Evolutionary conservation across 2,329 filamentous ascomycete genomes (phyloP).

Genomic region (Arachnomyces sp.): DNA sequence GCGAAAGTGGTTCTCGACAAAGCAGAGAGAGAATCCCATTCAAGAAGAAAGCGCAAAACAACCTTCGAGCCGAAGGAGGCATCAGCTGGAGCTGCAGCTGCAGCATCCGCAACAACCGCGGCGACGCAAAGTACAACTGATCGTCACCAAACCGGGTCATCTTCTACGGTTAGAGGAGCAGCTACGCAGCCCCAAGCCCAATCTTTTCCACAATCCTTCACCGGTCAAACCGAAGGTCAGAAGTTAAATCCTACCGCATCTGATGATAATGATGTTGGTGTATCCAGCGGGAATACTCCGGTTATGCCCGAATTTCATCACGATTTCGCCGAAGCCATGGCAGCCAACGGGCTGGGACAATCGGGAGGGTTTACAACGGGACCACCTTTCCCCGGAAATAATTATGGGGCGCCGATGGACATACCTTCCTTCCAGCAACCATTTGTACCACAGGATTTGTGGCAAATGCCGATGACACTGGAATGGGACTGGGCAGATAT

Average conservation of each 20-base stretch:
- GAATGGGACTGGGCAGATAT: slow-evolving; percentile 73
- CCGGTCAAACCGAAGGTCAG: too few relatives aligned
- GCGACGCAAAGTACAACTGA: slow-evolving; percentile 15
- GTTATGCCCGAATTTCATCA: slow-evolving; percentile 5
- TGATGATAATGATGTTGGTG: too few relatives aligned
- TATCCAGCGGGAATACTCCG: too few relatives aligned
- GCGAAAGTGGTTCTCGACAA: slow-evolving; percentile 86
- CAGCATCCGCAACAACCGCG: slow-evolving; percentile 24
- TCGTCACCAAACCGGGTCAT: slow-evolving; percentile 11
- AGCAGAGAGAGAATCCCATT: slow-evolving; percentile 73
- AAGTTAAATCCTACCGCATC: too few relatives aligned
- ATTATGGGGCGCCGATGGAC: slow-evolving; percentile 23
- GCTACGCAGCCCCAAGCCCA: neutral
- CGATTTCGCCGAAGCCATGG: slow-evolving; percentile 25
- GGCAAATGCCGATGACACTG: slow-evolving; percentile 91
- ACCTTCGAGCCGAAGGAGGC: slow-evolving; percentile 42
- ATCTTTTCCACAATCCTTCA: neutral
- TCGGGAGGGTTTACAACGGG: slow-evolving; percentile 27
- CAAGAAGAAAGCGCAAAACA: slow-evolving; percentile 76
- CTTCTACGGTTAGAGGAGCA: slow-evolving; percentile 10
- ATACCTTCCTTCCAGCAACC: slow-evolving; percentile 64
- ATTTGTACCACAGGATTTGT: slow-evolving; percentile 85
- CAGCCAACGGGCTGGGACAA: slow-evolving; percentile 26
- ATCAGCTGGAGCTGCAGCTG: slow-evolving; percentile 8
- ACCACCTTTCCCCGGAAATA: slow-evolving; percentile 21